Evolutionary conservation across 1,284 basidiomycete genomes (phyloP).

Genomic region (Entoloma clypeatum): DNA sequence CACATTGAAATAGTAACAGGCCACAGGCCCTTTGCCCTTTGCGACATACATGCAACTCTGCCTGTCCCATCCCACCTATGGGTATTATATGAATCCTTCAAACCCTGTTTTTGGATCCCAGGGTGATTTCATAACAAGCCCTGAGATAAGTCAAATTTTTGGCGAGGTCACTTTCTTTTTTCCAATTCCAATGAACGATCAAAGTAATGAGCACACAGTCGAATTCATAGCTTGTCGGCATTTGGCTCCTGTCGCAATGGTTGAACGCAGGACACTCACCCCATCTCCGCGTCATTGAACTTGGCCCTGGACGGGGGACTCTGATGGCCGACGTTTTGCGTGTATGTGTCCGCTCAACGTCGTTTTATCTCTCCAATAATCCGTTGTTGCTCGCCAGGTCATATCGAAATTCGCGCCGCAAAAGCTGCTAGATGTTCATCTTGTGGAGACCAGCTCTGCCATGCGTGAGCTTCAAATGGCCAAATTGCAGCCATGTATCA

Average conservation of each 20-base stretch:
- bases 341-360: constrained; percentile 42
- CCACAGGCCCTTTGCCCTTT: constrained; percentile 83
- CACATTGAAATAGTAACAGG: constrained; percentile 39
- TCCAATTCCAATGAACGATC: constrained; percentile 11
- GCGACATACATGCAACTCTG: constrained; percentile 89
- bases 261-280: constrained; percentile 49
- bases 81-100: constrained; percentile 81
- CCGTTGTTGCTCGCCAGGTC: constrained; percentile 35
- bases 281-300: constrained; percentile 77
- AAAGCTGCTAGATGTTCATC: constrained; percentile 48
- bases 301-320: constrained; percentile 94
- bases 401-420: constrained; percentile 46
- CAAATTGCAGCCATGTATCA: constrained; percentile 40
- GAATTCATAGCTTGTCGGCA: constrained; percentile 64
- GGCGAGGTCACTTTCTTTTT: constrained; percentile 69
- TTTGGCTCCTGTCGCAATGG: constrained; percentile 88
- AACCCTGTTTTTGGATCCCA: constrained; percentile 79
- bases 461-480: constrained; percentile 65
- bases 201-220: constrained; percentile 38
- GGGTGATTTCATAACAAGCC: constrained; percentile 96
- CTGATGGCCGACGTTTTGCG: constrained; percentile 89
- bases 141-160: constrained; percentile 96
- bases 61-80: constrained; percentile 80
- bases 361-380: neutral
- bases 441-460: constrained; percentile 77